phyloP scores from a whole-genome alignment of 139 green algal genomes.

The Chlamydomonas sp. region DNA sequence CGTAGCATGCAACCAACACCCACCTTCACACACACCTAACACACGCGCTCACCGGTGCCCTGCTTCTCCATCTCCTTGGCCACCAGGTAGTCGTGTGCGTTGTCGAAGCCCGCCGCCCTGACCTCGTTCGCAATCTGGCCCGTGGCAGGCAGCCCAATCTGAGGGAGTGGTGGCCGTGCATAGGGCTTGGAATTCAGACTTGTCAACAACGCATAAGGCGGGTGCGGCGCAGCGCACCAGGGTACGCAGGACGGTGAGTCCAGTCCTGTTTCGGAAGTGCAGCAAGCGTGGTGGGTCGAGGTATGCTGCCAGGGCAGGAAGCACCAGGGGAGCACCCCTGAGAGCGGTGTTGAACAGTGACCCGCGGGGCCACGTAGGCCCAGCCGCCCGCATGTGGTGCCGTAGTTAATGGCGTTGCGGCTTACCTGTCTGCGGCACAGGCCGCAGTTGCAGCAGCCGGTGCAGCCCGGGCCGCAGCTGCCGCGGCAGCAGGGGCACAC shows the following conservation, averaged over 20 bases:
- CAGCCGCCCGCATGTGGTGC: background rate
- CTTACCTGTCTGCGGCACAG: slow-evolving; percentile 82
- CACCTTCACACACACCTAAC: too few species aligned
- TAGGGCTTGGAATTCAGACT: too few species aligned
- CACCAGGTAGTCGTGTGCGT: slow-evolving; percentile 90
- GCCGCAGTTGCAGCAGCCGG: slow-evolving; percentile 86
- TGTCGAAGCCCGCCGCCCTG: slow-evolving; percentile 68
- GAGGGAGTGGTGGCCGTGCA: background rate
- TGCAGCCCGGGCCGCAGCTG: slow-evolving; percentile 77
- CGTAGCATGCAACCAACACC: too few species aligned
- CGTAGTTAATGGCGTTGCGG: too few species aligned
- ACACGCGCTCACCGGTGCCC: too few species aligned
- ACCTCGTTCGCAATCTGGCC: slow-evolving; percentile 70
- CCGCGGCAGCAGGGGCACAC: slow-evolving; percentile 82
- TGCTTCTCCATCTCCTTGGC: slow-evolving; percentile 47
- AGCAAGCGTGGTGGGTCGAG: background rate
- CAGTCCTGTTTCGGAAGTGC: background rate
- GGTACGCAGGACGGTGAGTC: background rate
- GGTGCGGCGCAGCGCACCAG: too few species aligned
- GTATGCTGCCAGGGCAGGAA: background rate
- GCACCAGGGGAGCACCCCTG: background rate
- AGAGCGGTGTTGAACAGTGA: background rate
- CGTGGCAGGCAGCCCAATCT: slow-evolving; percentile 72
- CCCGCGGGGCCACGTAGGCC: background rate
- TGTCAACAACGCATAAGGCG: too few species aligned